Evolutionary conservation across 2,329 filamentous ascomycete genomes (phyloP), one percentile per base, ranked within the genome.

Genomic region (Botrytis pseudocinerea): DNA sequence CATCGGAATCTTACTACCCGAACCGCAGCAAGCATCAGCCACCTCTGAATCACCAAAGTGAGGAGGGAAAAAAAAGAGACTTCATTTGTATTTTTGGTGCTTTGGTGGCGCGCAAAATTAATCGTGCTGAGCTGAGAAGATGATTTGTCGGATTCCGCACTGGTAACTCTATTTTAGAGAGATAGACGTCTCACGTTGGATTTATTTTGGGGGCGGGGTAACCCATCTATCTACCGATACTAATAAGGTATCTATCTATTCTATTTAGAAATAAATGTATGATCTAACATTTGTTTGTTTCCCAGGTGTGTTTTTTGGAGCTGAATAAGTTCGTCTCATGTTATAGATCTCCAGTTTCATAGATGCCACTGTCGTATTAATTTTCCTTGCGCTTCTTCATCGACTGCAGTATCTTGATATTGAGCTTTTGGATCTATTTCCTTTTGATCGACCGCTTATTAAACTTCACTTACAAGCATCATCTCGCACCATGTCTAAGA

Each of bases 401-500:
- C 65, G 12, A 32, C 32, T 68, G 14, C 25, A 40, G 38, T 25
- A 32, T 32, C 48, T 42, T 9, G 38, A 57, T 69, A 32, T 10
- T 32, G 38, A 57, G 7, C n/a, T 7, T 59, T 22, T 32, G 10
- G 40, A 32, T 32, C 25, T 10, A 28, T 32, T 40, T 42, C 9
- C 18, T 69, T 25, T 22, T 7, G 38, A 32, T 68, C 35, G 38
- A 28, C 7, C 25, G 0, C 40, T 28, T 14, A 16, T 32, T 16
- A 42, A 28, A n/a, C 54, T 40, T n/a, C 57, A 40, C n/a, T 68
- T n/a, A 28, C 40, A 60, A 46, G 9, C 18, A n/a, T 40, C 16
- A n/a, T 35, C 57, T 25, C 20, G 38, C n/a, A 60, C 32, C 4
- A 80, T 80, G 78, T 79, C 78, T 69, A 80, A 79, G 75, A 72